phyloP scores from a whole-genome alignment of 371 early-diverging fungal species.

The Polyrhizophydium stewartii region DNA sequence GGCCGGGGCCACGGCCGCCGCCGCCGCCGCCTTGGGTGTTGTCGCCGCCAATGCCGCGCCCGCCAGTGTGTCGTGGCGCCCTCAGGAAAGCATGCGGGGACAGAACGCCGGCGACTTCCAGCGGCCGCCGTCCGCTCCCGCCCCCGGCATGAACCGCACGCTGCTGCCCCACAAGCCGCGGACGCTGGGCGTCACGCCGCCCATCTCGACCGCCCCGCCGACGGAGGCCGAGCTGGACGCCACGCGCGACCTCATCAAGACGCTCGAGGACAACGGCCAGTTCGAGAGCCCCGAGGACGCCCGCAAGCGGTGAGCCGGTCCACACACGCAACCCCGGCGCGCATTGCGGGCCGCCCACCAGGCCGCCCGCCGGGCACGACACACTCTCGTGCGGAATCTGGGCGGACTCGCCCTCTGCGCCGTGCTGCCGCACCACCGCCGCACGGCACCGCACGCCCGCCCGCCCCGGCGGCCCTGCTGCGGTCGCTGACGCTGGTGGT shows the following conservation, averaged over 20 bases:
- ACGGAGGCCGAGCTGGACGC: constrained; percentile 51
- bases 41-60: background rate
- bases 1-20: background rate
- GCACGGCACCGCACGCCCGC: no score
- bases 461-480: background rate
- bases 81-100: no score
- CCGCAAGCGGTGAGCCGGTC: constrained; percentile 36
- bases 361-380: no score
- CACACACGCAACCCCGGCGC: no score
- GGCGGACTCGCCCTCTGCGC: no score
- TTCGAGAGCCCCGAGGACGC: constrained; percentile 74
- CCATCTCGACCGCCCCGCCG: constrained; percentile 43
- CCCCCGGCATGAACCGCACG: no score
- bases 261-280: constrained; percentile 62
- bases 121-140: no score
- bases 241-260: constrained; percentile 58
- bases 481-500: background rate
- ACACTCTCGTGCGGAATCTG: no score
- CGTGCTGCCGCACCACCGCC: no score
- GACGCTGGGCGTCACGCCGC: constrained; percentile 38
- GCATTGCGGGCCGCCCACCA: no score
- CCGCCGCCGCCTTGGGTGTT: no score
- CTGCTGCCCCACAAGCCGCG: background rate
- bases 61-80: background rate
- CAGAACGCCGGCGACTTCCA: no score